Conservation (phyloP, 768 basidiomycete species). For the Tulasnella sp. region DNA sequence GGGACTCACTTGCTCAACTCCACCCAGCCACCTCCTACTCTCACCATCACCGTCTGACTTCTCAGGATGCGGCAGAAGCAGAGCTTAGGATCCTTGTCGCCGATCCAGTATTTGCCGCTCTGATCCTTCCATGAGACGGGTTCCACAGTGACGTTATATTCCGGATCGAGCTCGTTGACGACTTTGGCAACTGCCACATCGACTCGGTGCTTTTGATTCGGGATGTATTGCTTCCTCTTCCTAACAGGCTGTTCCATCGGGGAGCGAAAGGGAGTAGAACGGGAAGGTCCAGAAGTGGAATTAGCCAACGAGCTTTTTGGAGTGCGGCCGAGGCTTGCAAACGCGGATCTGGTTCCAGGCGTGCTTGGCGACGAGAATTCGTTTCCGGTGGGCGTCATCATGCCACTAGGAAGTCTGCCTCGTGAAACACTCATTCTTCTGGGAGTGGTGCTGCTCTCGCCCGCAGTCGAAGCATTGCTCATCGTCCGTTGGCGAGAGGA, state of each 20-base stretch:
- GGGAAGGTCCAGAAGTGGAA: neutral
- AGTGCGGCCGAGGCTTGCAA: slow-evolving; percentile 13
- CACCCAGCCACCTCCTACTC: slow-evolving; percentile 92
- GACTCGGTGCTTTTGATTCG: slow-evolving; percentile 86
- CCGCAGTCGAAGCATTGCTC: slow-evolving; percentile 48
- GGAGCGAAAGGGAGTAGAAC: neutral
- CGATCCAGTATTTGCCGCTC: slow-evolving; percentile 96
- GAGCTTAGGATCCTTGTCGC: slow-evolving; percentile 81
- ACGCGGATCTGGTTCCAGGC: slow-evolving; percentile 2
- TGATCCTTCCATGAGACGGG: slow-evolving; percentile 82
- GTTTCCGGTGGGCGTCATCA: neutral
- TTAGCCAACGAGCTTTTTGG: slow-evolving; percentile 13
- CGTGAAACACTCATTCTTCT: neutral
- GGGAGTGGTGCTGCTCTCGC: slow-evolving; percentile 40
- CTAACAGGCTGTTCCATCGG: slow-evolving; percentile 31
- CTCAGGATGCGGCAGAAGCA: slow-evolving; percentile 90
- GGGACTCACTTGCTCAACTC: slow-evolving; percentile 88
- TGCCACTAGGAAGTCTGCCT: slow-evolving; percentile 1
- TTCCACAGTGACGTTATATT: slow-evolving; percentile 77
- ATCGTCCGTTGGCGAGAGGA: slow-evolving; percentile 79
- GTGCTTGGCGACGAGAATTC: neutral
- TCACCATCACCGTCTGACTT: slow-evolving; percentile 92
- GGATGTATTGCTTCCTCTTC: slow-evolving; percentile 67
- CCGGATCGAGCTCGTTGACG: slow-evolving; percentile 80
- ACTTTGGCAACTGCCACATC: slow-evolving; percentile 92